phyloP scores from a whole-genome alignment of 176 grass and related monocot genomes.

The Phyllostachys edulis region DNA sequence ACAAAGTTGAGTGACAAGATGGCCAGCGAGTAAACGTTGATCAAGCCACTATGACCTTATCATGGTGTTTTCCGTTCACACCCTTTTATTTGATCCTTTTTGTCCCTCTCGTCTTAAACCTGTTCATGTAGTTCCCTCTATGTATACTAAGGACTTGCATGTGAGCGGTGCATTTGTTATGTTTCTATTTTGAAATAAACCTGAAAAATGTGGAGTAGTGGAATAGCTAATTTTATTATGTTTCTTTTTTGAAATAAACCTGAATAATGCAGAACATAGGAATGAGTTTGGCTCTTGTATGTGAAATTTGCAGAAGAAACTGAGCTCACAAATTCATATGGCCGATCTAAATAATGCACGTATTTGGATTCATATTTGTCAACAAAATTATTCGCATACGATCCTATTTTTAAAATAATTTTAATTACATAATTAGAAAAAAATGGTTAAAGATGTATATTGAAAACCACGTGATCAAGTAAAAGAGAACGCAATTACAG shows the following conservation, averaged over 20 bases:
- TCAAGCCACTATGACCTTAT: background rate
- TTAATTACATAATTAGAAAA: background rate
- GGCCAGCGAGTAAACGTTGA: background rate
- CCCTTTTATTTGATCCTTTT: slow-evolving; percentile 2
- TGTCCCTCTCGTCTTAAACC: background rate
- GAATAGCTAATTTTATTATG: background rate
- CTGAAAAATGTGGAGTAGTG: too few relatives aligned
- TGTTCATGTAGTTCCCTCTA: background rate
- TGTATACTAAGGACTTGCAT: background rate
- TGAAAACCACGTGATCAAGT: background rate
- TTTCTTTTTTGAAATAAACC: background rate
- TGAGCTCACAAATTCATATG: background rate
- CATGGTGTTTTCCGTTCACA: background rate
- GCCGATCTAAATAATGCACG: background rate
- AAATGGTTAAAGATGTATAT: background rate
- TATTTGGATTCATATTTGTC: background rate
- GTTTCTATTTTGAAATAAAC: background rate
- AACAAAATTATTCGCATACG: background rate
- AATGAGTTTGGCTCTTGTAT: background rate
- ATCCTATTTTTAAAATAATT: background rate
- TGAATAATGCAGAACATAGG: background rate
- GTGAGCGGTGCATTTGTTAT: background rate
- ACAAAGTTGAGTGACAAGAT: background rate
- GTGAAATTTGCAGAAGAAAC: background rate
- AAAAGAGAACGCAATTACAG: background rate